phyloP scores from a whole-genome alignment of 768 basidiomycete species.

The Lactifluus hygrophoroides region DNA sequence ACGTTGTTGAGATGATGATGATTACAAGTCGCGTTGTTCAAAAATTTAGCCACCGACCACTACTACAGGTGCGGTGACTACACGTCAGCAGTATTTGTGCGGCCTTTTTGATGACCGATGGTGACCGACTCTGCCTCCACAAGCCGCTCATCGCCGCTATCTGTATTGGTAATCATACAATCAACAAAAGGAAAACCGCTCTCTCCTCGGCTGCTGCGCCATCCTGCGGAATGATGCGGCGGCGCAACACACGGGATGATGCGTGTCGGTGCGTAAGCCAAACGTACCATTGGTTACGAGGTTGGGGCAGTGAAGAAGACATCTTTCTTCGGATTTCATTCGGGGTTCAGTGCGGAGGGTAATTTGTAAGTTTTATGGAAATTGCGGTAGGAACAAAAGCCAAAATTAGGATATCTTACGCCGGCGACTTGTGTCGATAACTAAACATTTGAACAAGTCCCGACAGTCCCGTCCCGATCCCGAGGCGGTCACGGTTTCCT shows the following conservation, averaged over 20 bases:
- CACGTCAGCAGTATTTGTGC: not conserved
- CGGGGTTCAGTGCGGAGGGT: not conserved
- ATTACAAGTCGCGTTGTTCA: too few relatives aligned
- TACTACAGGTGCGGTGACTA: too few relatives aligned
- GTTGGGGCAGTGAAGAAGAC: not conserved
- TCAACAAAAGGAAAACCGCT: too few relatives aligned
- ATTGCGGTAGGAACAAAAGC: not conserved
- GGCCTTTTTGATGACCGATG: too few relatives aligned
- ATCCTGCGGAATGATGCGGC: not conserved
- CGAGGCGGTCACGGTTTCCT: not conserved
- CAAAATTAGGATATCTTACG: not conserved
- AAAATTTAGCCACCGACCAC: too few relatives aligned
- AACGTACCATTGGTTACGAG: not conserved
- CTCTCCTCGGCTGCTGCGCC: too few relatives aligned
- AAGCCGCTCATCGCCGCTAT: too few relatives aligned
- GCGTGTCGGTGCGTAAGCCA: not conserved
- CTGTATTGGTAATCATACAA: too few relatives aligned
- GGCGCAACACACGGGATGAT: not conserved
- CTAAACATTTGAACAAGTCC: conserved; percentile 7
- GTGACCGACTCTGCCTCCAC: too few relatives aligned
- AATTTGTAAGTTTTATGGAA: not conserved
- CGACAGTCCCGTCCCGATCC: not conserved
- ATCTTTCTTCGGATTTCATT: not conserved
- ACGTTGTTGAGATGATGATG: too few relatives aligned
- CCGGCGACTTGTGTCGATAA: not conserved